Percentiles rank a stretch among this genome's conserved stretches.
Conservation (phyloP, 805 yeast genomes). For the Limtongia smithiae region DNA sequence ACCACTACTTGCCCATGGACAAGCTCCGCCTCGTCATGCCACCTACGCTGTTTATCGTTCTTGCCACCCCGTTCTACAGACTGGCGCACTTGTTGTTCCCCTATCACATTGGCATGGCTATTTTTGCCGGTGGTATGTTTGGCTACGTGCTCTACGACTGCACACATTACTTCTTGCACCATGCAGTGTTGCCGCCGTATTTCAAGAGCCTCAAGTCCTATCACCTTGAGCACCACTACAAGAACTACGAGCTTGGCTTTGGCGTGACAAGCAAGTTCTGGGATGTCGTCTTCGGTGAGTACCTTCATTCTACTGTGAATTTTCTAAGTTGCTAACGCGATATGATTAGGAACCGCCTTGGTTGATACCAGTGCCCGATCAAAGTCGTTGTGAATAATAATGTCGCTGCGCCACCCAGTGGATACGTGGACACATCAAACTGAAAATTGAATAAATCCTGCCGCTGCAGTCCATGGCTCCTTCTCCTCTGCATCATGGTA, state of each 20-base stretch:
- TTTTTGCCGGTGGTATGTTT: conserved; percentile 92
- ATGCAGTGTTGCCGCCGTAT: conserved; percentile 69
- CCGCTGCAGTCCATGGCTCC: no score
- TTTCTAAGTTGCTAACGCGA: background rate
- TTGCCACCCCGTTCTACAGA: conserved; percentile 77
- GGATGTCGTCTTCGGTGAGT: conserved; percentile 81
- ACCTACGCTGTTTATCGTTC: conserved; percentile 71
- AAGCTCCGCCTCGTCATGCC: conserved; percentile 90
- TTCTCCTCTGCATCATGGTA: no score
- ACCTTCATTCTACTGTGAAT: background rate
- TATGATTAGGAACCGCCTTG: conserved; percentile 15
- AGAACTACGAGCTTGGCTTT: conserved; percentile 92
- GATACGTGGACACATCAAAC: background rate
- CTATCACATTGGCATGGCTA: conserved; percentile 79
- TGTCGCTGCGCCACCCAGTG: background rate
- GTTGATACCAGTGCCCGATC: conserved; percentile 23
- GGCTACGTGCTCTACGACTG: conserved; percentile 91
- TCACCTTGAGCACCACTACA: conserved; percentile 96
- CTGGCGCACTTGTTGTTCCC: conserved; percentile 76
- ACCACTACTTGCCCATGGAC: conserved; percentile 98
- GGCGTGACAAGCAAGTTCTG: conserved; percentile 94
- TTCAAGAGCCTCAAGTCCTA: conserved; percentile 78
- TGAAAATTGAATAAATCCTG: background rate
- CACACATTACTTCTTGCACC: conserved; percentile 93
- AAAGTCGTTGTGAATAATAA: no score